Evolutionary conservation across 805 yeast genomes (phyloP).

Genomic region (Pichia eremophila): DNA sequence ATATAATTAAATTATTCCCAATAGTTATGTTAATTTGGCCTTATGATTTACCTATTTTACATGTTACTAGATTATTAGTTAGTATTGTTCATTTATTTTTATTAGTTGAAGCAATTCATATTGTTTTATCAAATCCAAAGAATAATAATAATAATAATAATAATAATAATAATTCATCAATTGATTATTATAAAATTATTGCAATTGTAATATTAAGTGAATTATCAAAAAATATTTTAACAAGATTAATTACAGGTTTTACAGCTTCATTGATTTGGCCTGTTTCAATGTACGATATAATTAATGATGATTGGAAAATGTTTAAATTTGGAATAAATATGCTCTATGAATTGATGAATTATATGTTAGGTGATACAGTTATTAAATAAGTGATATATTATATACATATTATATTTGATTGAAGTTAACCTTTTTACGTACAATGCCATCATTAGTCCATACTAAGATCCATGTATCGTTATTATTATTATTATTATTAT

Average conservation of each 20-base stretch:
- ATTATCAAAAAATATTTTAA: slow-evolving; percentile 13
- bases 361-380: not conserved
- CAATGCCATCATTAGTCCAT: slow-evolving; percentile 31
- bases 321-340: slow-evolving; percentile 14
- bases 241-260: slow-evolving; percentile 17
- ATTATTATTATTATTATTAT: slow-evolving; percentile 24
- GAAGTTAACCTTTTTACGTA: not conserved
- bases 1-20: slow-evolving; percentile 77
- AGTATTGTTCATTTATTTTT: slow-evolving; percentile 24
- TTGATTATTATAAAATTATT: slow-evolving; percentile 23
- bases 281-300: slow-evolving; percentile 12
- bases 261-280: slow-evolving; percentile 14
- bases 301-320: slow-evolving; percentile 22
- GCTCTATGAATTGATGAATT: slow-evolving; percentile 14
- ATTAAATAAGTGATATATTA: not conserved
- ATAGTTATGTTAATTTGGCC: slow-evolving; percentile 95
- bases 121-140: slow-evolving; percentile 18
- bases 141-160: not conserved
- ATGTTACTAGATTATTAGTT: slow-evolving; percentile 25
- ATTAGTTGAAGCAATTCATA: slow-evolving; percentile 25
- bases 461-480: slow-evolving; percentile 23
- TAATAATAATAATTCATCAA: slow-evolving; percentile 1
- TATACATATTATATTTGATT: not conserved
- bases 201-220: slow-evolving; percentile 20
- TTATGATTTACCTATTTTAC: slow-evolving; percentile 65